Evolutionary conservation across 352 stramenopile genomes (phyloP).

Genomic region (Phytophthora agathidicida): DNA sequence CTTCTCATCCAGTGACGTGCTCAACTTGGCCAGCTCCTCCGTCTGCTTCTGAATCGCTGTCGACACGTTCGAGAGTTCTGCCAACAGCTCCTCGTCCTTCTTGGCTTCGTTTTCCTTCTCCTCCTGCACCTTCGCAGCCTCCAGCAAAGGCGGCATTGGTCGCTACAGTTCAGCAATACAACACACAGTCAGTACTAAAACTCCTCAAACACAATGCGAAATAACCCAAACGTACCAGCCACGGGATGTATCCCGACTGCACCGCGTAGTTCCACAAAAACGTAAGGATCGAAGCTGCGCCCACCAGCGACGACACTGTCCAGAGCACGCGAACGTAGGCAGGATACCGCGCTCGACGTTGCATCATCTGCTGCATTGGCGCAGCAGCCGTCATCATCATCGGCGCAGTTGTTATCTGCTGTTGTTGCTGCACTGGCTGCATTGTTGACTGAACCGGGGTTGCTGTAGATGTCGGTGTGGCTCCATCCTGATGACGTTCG

Average conservation of each 20-base stretch:
- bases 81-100: constrained; percentile 59
- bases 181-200: neutral
- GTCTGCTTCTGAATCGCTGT: constrained; percentile 72
- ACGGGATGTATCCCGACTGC: constrained; percentile 70
- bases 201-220: neutral
- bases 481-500: constrained; percentile 58
- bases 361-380: constrained; percentile 56
- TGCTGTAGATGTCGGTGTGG: neutral
- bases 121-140: constrained; percentile 50
- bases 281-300: constrained; percentile 68
- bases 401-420: constrained; percentile 22
- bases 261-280: constrained; percentile 83
- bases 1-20: constrained; percentile 57
- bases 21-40: constrained; percentile 59
- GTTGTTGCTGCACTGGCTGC: constrained; percentile 16
- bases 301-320: constrained; percentile 75
- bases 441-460: neutral
- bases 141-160: constrained; percentile 42
- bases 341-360: constrained; percentile 45
- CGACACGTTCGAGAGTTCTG: constrained; percentile 53
- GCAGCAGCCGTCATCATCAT: constrained; percentile 58
- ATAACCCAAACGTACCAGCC: constrained; percentile 46
- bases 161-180: constrained; percentile 29
- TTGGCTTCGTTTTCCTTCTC: constrained; percentile 58
- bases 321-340: constrained; percentile 68